A percentile compares a stretch with the other conserved stretches of the same genome.
Evolutionary conservation across 768 basidiomycete species (phyloP).

Genomic region (Dioszegia hungarica): DNA sequence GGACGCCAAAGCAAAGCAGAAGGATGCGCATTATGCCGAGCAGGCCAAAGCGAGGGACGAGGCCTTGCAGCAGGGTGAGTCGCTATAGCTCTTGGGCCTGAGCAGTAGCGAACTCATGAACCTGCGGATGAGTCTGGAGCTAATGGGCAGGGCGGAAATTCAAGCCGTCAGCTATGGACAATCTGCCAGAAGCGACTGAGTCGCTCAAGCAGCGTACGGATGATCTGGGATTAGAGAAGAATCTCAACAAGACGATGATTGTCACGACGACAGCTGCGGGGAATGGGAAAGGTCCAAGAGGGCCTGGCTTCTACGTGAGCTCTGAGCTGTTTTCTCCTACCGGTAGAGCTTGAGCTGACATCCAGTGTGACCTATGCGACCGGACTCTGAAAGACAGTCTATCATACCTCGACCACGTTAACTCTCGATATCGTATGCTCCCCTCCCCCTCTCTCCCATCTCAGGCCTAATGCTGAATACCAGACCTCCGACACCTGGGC

Average conservation of each 20-base stretch:
- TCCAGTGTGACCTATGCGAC: conserved; percentile 77
- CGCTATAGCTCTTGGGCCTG: too few species aligned
- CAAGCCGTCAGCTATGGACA: conserved; percentile 47
- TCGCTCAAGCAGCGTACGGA: conserved; percentile 82
- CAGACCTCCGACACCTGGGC: conserved; percentile 89
- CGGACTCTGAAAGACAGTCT: conserved; percentile 88
- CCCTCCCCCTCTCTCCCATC: background rate
- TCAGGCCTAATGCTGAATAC: background rate
- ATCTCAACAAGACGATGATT: conserved; percentile 89
- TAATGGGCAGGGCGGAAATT: conserved; percentile 61
- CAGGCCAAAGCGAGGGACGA: conserved; percentile 60
- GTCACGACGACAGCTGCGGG: conserved; percentile 59
- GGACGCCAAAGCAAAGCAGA: conserved; percentile 46
- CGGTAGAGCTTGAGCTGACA: background rate
- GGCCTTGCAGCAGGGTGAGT: conserved; percentile 50
- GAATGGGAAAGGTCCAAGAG: conserved; percentile 55
- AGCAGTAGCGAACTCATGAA: background rate
- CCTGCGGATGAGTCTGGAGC: background rate
- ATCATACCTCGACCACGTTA: conserved; percentile 94
- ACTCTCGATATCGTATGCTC: conserved; percentile 80
- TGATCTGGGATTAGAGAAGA: conserved; percentile 86
- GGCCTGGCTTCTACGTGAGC: conserved; percentile 72
- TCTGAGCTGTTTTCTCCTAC: background rate
- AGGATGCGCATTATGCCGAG: conserved; percentile 63
- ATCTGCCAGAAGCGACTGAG: conserved; percentile 88